These are phyloP conservation scores for Taxillus chinensis DNA, from an alignment of 164 flowering plant species.

Conservation along the genomic window DNA sequence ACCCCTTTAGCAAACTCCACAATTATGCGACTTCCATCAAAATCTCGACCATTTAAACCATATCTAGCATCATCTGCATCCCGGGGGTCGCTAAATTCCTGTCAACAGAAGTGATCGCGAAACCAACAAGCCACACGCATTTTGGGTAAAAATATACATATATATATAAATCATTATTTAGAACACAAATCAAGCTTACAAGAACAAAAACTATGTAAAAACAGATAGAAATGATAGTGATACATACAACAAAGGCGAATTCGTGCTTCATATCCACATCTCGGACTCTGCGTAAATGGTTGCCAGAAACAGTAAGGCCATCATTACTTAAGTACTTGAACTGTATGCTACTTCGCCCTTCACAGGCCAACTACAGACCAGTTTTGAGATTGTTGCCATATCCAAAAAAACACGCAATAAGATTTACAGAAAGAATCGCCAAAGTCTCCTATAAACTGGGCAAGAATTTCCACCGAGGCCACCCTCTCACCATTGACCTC, in stretches of 20 bases:
- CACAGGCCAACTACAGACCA: constrained; percentile 91
- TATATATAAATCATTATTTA: neutral
- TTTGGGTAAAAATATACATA: neutral
- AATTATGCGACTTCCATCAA: constrained; percentile 64
- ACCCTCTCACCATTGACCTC: constrained; percentile 66
- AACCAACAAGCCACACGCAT: constrained; percentile 5
- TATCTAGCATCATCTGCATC: constrained; percentile 97
- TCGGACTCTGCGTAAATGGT: constrained; percentile 95
- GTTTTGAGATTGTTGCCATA: constrained; percentile 62
- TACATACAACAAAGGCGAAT: constrained; percentile 90
- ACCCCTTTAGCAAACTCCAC: constrained; percentile 92
- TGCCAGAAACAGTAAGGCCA: constrained; percentile 98
- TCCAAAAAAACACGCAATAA: constrained; percentile 85
- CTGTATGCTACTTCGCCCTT: constrained; percentile 72
- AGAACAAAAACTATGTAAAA: neutral
- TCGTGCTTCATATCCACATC: constrained; percentile 99
- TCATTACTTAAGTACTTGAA: constrained; percentile 64
- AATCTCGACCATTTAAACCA: constrained; percentile 37
- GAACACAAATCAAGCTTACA: neutral
- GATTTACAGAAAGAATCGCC: constrained; percentile 78
- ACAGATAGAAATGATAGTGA: neutral
- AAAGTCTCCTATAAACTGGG: constrained; percentile 64
- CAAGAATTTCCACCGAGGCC: constrained; percentile 64
- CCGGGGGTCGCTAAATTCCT: constrained; percentile 90
- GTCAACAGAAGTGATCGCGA: constrained; percentile 7